Evolutionary conservation across 192 early-diverging fungal species (phyloP), one percentile per base, ranked within the genome.

Genomic region (Gigaspora rosea): DNA sequence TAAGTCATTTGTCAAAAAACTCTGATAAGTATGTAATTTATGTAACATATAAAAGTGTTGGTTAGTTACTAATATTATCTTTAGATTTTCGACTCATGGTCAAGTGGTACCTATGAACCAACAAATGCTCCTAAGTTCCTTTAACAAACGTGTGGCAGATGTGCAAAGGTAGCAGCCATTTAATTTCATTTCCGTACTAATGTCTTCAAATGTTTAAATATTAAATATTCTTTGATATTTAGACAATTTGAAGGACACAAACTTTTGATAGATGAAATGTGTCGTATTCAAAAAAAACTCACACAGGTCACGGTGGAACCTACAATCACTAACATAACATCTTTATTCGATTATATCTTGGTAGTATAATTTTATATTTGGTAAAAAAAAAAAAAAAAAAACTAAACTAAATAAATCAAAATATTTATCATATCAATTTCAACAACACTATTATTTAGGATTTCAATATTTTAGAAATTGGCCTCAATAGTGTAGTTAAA

Each of bases 271-370:
- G 18, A n/a, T 18, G 15, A 56, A n/a, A 56, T 56, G 15, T 18
- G 5, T n/a, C 12, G 12, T 56, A 11, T 56, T n/a, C 52, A n/a
- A n/a, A 15, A 56, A 18, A 56, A 56, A 13, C 52, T 18, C 52
- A 2, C 8, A 5, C 15, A 56, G 18, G 52, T n/a, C 52, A 56
- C 18, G 52, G 18, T 56, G 18, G 18, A 56, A 56, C 22, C 47
- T 3, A 64, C 59, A 8, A 65, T 58, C 32, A 11, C n/a, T 13
- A 64, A 62, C 18, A 64, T 75, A 13, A 64, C 33, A n/a, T 35
- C 72, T 32, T 59, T 74, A 6, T 74, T 74, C 47, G 57, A 61
- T 61, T 74, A 47, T 54, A 61, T 74, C 15, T 32, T 51, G 58
- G 57, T 54, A 49, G 41, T 22, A 8, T 16, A 69, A 27, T 69